A percentile compares a stretch with the other conserved stretches of the same genome.
Conservation (phyloP, 495 filamentous ascomycete genomes). For the Neurospora tetrasperma region DNA sequence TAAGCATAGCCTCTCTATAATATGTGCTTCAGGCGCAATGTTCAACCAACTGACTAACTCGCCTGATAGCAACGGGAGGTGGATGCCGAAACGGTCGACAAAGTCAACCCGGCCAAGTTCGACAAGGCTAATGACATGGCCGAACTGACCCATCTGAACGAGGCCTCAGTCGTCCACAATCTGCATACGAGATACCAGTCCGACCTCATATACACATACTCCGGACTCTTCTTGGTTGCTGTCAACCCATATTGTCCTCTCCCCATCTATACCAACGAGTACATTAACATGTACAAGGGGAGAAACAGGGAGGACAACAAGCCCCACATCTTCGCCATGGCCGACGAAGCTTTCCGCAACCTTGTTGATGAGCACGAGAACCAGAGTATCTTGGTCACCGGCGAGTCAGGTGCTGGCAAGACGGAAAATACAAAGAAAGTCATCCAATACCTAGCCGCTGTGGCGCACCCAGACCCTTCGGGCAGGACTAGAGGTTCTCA, state of each 20-base stretch:
- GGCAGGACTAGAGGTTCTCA: slow-evolving; percentile 51
- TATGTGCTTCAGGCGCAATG: neutral
- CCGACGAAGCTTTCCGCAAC: slow-evolving; percentile 95
- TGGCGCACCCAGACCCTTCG: slow-evolving; percentile 73
- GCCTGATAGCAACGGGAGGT: slow-evolving; percentile 68
- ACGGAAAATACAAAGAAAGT: slow-evolving; percentile 99
- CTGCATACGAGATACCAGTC: slow-evolving; percentile 87
- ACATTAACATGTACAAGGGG: slow-evolving; percentile 93
- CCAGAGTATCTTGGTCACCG: slow-evolving; percentile 95
- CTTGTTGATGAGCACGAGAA: slow-evolving; percentile 91
- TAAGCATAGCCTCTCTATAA: slow-evolving; percentile 32
- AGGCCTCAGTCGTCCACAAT: slow-evolving; percentile 96
- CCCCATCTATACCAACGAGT: slow-evolving; percentile 93
- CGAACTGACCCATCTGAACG: slow-evolving; percentile 93
- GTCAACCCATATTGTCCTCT: slow-evolving; percentile 94
- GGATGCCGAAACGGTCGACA: slow-evolving; percentile 78
- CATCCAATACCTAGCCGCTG: slow-evolving; percentile 94
- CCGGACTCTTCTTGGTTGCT: slow-evolving; percentile 90
- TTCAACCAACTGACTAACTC: slow-evolving; percentile 14
- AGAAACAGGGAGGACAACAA: slow-evolving; percentile 84
- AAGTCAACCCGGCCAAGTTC: slow-evolving; percentile 98
- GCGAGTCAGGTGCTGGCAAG: slow-evolving; percentile 97
- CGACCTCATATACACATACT: slow-evolving; percentile 98
- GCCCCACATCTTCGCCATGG: slow-evolving; percentile 96
- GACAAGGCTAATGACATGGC: slow-evolving; percentile 99